Conservation (phyloP, 139 green algal species). For the Closterium sp. region DNA sequence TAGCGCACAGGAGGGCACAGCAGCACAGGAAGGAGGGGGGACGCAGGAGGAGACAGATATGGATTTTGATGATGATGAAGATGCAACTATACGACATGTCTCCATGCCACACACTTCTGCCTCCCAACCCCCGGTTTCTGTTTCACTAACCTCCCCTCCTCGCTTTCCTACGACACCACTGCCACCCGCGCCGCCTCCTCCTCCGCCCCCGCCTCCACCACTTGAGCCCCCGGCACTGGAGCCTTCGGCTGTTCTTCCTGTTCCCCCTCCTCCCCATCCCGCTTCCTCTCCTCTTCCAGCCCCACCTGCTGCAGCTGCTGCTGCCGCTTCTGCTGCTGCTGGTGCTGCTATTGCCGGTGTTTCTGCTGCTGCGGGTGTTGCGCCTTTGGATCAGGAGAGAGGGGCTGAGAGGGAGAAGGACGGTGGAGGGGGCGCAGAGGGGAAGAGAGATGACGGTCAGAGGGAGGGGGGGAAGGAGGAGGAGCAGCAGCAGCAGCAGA, state of each 20-base stretch:
- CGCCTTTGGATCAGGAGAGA: neutral
- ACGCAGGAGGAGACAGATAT: neutral
- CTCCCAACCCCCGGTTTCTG: neutral
- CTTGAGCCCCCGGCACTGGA: neutral
- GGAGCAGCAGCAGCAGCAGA: slow-evolving; percentile 19
- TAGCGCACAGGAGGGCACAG: neutral
- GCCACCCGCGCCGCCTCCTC: slow-evolving; percentile 16
- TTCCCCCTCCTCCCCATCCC: slow-evolving; percentile 14
- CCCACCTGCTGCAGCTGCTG: neutral
- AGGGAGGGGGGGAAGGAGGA: neutral
- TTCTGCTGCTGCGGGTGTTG: neutral
- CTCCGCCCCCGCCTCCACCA: slow-evolving; percentile 27
- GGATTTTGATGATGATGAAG: neutral
- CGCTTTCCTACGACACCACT: slow-evolving; percentile 7
- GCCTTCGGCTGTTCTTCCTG: neutral
- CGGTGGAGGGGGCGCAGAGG: neutral
- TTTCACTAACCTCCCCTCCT: neutral
- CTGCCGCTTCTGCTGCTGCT: neutral
- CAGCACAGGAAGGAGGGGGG: neutral
- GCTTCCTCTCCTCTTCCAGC: neutral
- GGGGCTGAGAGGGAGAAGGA: neutral
- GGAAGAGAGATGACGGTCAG: neutral
- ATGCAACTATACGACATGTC: neutral
- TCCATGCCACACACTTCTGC: neutral
- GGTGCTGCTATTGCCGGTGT: neutral